Evolutionary conservation across 371 early-diverging fungal genomes (phyloP), one percentile per base, ranked within the genome.

Genomic region (Mortierella sp.): DNA sequence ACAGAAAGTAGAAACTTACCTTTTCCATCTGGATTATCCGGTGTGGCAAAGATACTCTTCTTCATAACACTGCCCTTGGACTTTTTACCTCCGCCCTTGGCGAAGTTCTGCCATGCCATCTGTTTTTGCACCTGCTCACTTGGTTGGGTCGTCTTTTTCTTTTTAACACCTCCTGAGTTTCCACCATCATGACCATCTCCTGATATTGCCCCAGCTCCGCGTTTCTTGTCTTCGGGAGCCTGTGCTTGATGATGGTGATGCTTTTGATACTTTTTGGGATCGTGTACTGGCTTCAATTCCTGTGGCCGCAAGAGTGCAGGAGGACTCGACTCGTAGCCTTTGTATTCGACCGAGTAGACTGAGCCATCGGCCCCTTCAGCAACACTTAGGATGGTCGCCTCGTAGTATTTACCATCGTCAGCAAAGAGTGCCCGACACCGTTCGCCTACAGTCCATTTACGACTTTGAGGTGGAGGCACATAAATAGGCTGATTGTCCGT

Each of bases 41-140:
- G 89, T 6, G 89, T 89, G 37, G 89, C 88, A 74, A 91, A 91
- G 23, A 91, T 91, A 66, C 89, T 89, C 82, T 89, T 91, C 68
- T 89, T 89, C 19, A 74, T 23, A 9, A 80, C 56, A 1, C 65
- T 64, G 61, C 83, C 84, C 68, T 87, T 89, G 53, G 85, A 84
- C 62, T 85, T 85, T 45, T 81, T 86, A 29, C 75, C 79, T 50
- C 82, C 64, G 1, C 86, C 85, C 23, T 84, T 86, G 4, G 93
- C 92, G 82, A 95, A 95, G 37, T 85, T 87, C 57, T 92, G 82
- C 95, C 95, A 95, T 14, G 90, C 89, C 68, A 90, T 86, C 79
- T 95, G 94, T 74, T 93, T 93, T 70, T 86, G 85, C 18, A 87
- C 84, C 60, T 91, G 91, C 72, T 93, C 95, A 37, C 60, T 66